Percentiles rank a stretch among this genome's conserved stretches.
phyloP scores from a whole-genome alignment of 306 rosid species.

The Mimosa bimucronata region DNA sequence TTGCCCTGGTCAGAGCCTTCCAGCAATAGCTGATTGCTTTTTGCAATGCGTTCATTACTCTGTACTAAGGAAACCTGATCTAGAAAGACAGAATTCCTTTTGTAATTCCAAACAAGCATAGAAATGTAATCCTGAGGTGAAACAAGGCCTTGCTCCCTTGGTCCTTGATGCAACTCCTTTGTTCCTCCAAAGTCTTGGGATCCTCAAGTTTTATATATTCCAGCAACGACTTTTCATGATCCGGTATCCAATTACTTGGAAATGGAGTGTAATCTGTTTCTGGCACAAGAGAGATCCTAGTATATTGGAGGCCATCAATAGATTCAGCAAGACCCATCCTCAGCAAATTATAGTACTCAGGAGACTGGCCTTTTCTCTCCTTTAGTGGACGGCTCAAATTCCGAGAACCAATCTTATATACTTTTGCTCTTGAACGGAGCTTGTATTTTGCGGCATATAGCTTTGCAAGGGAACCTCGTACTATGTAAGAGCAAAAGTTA shows the following conservation, averaged over 20 bases:
- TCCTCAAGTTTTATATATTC: conserved; percentile 83
- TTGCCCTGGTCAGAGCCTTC: conserved; percentile 50
- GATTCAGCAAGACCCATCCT: conserved; percentile 98
- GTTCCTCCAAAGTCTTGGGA: conserved; percentile 81
- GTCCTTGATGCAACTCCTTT: conserved; percentile 59
- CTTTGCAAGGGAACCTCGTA: conserved; percentile 94
- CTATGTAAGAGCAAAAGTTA: conserved; percentile 87
- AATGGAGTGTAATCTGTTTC: conserved; percentile 90
- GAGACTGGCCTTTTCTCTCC: conserved; percentile 95
- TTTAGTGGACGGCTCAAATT: conserved; percentile 88
- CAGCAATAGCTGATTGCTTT: conserved; percentile 43
- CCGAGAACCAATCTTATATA: conserved; percentile 87
- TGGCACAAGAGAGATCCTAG: conserved; percentile 90
- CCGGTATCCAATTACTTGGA: conserved; percentile 87
- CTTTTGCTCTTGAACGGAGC: conserved; percentile 96
- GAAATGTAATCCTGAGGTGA: conserved; percentile 90
- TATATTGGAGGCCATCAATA: conserved; percentile 89
- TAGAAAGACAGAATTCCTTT: conserved; percentile 59
- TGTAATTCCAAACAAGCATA: conserved; percentile 98
- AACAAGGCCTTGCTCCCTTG: conserved; percentile 91
- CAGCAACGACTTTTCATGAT: conserved; percentile 81
- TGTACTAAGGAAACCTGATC: conserved; percentile 59
- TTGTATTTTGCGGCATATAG: conserved; percentile 98
- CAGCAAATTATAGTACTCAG: conserved; percentile 87
- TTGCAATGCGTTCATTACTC: conserved; percentile 34